These are phyloP conservation scores for Candolleomyces eurysporus DNA, from an alignment of 768 basidiomycete species.

Conservation along the genomic window DNA sequence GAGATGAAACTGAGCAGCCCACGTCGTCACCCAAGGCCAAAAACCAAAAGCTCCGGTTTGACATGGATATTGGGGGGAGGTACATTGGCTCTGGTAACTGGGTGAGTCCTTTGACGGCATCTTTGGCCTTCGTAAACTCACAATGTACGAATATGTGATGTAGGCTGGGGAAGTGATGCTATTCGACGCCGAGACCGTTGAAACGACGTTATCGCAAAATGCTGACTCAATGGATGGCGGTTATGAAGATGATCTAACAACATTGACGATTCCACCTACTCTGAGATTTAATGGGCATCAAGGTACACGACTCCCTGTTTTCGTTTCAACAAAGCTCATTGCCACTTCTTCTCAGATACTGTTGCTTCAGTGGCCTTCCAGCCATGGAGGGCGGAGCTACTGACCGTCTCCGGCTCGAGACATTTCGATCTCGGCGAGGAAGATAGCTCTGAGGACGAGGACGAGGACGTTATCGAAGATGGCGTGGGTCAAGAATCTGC, in stretches of 20 bases:
- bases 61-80: constrained; percentile 65
- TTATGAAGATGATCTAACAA: not conserved
- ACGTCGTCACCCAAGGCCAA: constrained; percentile 28
- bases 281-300: constrained; percentile 52
- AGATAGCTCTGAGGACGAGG: constrained; percentile 18
- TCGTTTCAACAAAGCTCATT: not conserved
- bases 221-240: constrained; percentile 10
- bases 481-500: not conserved
- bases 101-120: constrained; percentile 38
- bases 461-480: not conserved
- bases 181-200: constrained; percentile 44
- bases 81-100: constrained; percentile 68
- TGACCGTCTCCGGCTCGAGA: constrained; percentile 78
- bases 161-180: constrained; percentile 60
- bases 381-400: constrained; percentile 53
- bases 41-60: constrained; percentile 81
- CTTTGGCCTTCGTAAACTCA: not conserved
- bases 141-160: not conserved
- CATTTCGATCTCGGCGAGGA: constrained; percentile 41
- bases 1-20: too few relatives aligned
- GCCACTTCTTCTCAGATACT: constrained; percentile 48
- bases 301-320: constrained; percentile 35
- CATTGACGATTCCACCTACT: constrained; percentile 18
- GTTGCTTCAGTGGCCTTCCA: constrained; percentile 75
- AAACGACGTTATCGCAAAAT: constrained; percentile 9